Evolutionary conservation across 371 early-diverging fungal genomes (phyloP).

Genomic region (Zopfochytrium polystomum): DNA sequence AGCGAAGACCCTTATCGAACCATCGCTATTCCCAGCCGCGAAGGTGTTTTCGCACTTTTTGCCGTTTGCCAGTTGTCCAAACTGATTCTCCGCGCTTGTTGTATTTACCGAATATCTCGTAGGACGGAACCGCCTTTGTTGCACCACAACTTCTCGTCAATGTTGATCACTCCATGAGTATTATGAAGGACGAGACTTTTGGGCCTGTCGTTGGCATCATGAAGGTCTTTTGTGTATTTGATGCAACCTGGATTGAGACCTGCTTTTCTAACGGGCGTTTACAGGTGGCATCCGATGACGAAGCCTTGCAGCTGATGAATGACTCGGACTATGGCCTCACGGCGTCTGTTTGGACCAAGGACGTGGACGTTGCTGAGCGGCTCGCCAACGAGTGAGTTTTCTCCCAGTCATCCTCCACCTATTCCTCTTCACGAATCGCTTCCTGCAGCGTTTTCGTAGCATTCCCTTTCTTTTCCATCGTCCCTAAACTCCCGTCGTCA

Average conservation of each 20-base stretch:
- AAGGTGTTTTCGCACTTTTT: too few species aligned
- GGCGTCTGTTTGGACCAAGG: slow-evolving; percentile 79
- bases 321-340: slow-evolving; percentile 80
- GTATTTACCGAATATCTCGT: too few species aligned
- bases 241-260: background rate
- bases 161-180: slow-evolving; percentile 69
- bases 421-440: too few species aligned
- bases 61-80: too few species aligned
- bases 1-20: slow-evolving; percentile 59
- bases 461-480: too few species aligned
- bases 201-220: slow-evolving; percentile 81
- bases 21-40: slow-evolving; percentile 55
- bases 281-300: slow-evolving; percentile 62
- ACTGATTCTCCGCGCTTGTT: too few species aligned
- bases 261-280: background rate
- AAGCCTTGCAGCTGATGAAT: slow-evolving; percentile 76
- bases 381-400: slow-evolving; percentile 57
- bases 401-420: too few species aligned
- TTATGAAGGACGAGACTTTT: slow-evolving; percentile 86
- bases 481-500: too few species aligned
- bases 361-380: slow-evolving; percentile 54
- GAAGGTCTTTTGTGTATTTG: slow-evolving; percentile 42
- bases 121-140: slow-evolving; percentile 68
- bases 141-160: slow-evolving; percentile 73
- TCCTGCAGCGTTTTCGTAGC: too few species aligned